Evolutionary conservation across 2,329 filamentous ascomycete species (phyloP).

Genomic region (Trichoderma gracile): DNA sequence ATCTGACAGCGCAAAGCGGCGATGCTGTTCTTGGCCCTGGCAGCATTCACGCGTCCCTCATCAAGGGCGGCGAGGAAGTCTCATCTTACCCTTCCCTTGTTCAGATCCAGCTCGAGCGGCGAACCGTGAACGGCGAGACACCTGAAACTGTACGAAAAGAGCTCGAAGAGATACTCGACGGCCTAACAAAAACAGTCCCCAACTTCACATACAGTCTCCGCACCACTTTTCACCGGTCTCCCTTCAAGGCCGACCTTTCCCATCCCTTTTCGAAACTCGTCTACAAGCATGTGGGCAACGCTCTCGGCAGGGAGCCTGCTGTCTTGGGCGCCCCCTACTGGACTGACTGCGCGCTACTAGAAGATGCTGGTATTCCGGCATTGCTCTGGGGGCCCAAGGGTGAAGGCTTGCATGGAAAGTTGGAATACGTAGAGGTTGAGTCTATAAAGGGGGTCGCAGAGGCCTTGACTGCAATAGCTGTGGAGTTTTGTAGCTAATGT

Average conservation of each 20-base stretch:
- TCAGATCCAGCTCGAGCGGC: slow-evolving; percentile 49
- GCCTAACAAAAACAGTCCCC: slow-evolving; percentile 36
- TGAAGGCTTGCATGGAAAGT: slow-evolving; percentile 51
- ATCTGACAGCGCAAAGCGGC: slow-evolving; percentile 35
- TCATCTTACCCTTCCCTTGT: slow-evolving; percentile 55
- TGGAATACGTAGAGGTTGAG: slow-evolving; percentile 51
- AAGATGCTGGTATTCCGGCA: slow-evolving; percentile 46
- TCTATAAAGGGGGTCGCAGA: slow-evolving; percentile 42
- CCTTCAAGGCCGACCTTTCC: slow-evolving; percentile 43
- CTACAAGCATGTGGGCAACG: slow-evolving; percentile 32
- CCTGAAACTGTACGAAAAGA: slow-evolving; percentile 41
- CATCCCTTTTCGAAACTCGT: slow-evolving; percentile 45
- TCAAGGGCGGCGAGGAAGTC: slow-evolving; percentile 53
- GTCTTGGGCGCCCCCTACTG: slow-evolving; percentile 44
- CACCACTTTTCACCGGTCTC: slow-evolving; percentile 45
- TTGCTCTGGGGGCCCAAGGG: slow-evolving; percentile 51
- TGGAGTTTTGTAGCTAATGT: slow-evolving; percentile 35
- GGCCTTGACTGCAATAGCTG: slow-evolving; percentile 33
- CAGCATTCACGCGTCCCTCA: slow-evolving; percentile 50
- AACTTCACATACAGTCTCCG: slow-evolving; percentile 45
- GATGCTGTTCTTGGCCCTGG: slow-evolving; percentile 41
- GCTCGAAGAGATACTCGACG: slow-evolving; percentile 41
- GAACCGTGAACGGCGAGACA: slow-evolving; percentile 50
- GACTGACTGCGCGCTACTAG: slow-evolving; percentile 54
- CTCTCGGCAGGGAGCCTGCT: slow-evolving; percentile 33